These are phyloP conservation scores for Phalaenopsis equestris DNA, from an alignment of 106 monocot species.

Conservation along the genomic window DNA sequence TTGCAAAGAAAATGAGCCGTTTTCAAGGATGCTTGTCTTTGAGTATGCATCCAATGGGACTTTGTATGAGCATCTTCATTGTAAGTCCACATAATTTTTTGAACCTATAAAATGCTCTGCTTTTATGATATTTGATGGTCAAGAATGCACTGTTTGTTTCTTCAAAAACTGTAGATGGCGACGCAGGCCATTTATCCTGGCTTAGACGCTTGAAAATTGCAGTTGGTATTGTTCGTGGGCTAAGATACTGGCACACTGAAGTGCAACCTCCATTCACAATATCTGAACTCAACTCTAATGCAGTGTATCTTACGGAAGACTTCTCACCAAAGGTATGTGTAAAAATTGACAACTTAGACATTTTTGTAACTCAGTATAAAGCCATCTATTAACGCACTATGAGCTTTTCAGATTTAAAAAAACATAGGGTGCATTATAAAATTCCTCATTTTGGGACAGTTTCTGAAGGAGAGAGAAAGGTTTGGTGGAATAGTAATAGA, in stretches of 20 bases:
- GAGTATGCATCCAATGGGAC: slow-evolving; percentile 96
- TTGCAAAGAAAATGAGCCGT: slow-evolving; percentile 75
- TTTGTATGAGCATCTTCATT: slow-evolving; percentile 81
- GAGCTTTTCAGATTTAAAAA: no score
- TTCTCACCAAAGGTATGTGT: slow-evolving; percentile 87
- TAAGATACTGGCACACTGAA: slow-evolving; percentile 79
- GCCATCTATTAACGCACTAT: background rate
- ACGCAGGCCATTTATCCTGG: slow-evolving; percentile 75
- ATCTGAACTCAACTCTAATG: slow-evolving; percentile 64
- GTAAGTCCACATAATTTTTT: slow-evolving; percentile 30
- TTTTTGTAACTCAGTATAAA: background rate
- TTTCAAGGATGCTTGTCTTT: slow-evolving; percentile 90
- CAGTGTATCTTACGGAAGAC: slow-evolving; percentile 90
- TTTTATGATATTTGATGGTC: background rate
- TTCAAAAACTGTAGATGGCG: slow-evolving; percentile 43
- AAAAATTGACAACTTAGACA: background rate
- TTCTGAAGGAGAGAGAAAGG: no score
- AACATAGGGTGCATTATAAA: no score
- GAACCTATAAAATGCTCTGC: background rate
- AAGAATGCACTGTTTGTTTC: slow-evolving; percentile 2
- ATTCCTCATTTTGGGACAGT: no score
- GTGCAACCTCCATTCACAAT: slow-evolving; percentile 77
- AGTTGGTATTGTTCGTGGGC: slow-evolving; percentile 59
- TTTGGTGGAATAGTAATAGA: no score
- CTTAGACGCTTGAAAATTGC: slow-evolving; percentile 85